Evolutionary conservation across 768 basidiomycete genomes (phyloP).

Genomic region (Auricularia cornea): DNA sequence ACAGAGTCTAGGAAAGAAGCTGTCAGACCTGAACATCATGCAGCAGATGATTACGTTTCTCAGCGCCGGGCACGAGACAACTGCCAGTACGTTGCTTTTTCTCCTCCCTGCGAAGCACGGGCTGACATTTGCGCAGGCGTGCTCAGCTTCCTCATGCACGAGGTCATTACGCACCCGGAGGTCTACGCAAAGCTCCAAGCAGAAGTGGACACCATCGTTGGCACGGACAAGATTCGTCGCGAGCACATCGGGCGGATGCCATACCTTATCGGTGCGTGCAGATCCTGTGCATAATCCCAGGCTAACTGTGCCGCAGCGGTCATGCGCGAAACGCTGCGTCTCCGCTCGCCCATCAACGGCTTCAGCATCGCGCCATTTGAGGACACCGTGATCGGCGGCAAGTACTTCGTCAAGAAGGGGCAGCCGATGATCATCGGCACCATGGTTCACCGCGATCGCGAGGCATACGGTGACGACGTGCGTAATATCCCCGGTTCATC

Average conservation of each 20-base stretch:
- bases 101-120: too few relatives aligned
- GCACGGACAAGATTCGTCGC: constrained; percentile 27
- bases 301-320: constrained; percentile 22
- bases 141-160: constrained; percentile 36
- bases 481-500: constrained; percentile 16
- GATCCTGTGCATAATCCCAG: not conserved
- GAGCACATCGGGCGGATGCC: constrained; percentile 35
- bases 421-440: constrained; percentile 21
- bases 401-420: constrained; percentile 32
- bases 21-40: constrained; percentile 35
- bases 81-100: constrained; percentile 19
- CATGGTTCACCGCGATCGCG: constrained; percentile 31
- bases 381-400: constrained; percentile 31
- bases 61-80: constrained; percentile 31
- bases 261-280: constrained; percentile 31
- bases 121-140: constrained; percentile 19
- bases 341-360: constrained; percentile 30
- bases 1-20: constrained; percentile 17
- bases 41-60: constrained; percentile 43
- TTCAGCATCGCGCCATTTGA: constrained; percentile 26
- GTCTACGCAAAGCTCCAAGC: constrained; percentile 36
- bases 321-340: constrained; percentile 26
- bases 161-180: constrained; percentile 36
- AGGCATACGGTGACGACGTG: constrained; percentile 43
- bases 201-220: constrained; percentile 40